A percentile compares a stretch with the other conserved stretches of the same genome.
Evolutionary conservation across 306 rosid genomes (phyloP).

Genomic region (Vicia sativa): DNA sequence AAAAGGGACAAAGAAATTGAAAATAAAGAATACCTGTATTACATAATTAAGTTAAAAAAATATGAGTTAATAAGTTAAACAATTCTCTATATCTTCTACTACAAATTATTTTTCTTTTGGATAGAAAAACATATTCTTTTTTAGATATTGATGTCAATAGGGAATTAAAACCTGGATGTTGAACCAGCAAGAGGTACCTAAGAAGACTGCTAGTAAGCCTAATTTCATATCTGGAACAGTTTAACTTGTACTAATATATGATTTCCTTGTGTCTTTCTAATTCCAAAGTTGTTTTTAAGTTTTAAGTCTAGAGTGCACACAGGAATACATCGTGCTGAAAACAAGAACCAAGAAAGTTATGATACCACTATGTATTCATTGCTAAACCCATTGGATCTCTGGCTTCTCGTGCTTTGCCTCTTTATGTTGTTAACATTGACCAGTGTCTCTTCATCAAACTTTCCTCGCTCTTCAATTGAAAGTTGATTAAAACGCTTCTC

Average conservation of each 20-base stretch:
- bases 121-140: too few relatives aligned
- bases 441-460: conserved; percentile 95
- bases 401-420: conserved; percentile 76
- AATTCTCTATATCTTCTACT: background rate
- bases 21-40: conserved; percentile 9
- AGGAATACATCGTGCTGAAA: conserved; percentile 13
- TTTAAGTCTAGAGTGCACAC: conserved; percentile 8
- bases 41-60: background rate
- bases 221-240: background rate
- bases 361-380: conserved; percentile 96
- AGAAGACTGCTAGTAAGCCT: background rate
- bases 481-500: conserved; percentile 94
- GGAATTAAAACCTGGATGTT: background rate
- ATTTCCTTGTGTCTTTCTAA: background rate
- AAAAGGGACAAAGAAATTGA: background rate
- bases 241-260: conserved; percentile 22
- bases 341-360: conserved; percentile 7
- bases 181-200: background rate
- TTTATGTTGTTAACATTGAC: conserved; percentile 87
- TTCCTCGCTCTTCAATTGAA: conserved; percentile 98
- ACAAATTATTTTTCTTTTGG: too few relatives aligned
- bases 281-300: background rate
- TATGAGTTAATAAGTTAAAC: background rate
- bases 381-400: conserved; percentile 85
- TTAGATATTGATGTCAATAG: too few relatives aligned